Evolutionary conservation across 768 basidiomycete genomes (phyloP).

Genomic region (Termitomyces sp.): DNA sequence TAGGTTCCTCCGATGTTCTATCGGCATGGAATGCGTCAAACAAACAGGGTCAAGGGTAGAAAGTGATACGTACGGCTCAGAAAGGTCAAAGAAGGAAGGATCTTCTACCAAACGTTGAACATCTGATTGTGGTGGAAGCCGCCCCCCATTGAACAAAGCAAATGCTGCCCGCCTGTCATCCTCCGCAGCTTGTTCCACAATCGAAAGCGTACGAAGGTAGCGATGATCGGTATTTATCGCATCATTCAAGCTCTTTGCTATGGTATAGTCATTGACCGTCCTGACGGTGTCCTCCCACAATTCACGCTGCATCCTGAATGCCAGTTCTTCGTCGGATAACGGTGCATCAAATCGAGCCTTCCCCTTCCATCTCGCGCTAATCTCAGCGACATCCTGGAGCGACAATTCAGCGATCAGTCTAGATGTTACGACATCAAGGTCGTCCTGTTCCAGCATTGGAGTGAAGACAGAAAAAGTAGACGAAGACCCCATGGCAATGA

Average conservation of each 20-base stretch:
- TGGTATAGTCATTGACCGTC: constrained; percentile 4
- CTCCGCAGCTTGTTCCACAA: constrained; percentile 13
- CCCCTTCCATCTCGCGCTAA: constrained; percentile 14
- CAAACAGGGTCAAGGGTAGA: not conserved
- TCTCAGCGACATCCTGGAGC: constrained; percentile 10
- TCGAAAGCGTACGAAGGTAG: constrained; percentile 6
- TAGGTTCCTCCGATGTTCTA: not conserved
- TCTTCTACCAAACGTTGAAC: constrained; percentile 14
- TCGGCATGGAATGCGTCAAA: not conserved
- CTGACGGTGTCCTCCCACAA: constrained; percentile 6
- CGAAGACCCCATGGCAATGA: constrained; percentile 2
- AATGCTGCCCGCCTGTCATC: constrained; percentile 16
- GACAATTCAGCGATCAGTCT: constrained; percentile 7
- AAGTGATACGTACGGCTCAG: constrained; percentile 5
- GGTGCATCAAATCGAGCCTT: constrained; percentile 15
- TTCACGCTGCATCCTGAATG: constrained; percentile 11
- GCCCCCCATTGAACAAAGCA: constrained; percentile 5
- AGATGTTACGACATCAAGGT: constrained; percentile 8
- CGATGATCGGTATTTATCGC: constrained; percentile 12
- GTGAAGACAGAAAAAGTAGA: not conserved
- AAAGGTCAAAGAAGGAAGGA: constrained; percentile 2
- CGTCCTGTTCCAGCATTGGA: not conserved
- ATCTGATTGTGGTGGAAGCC: constrained; percentile 10
- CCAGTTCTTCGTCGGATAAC: constrained; percentile 16
- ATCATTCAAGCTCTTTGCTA: constrained; percentile 14